Conservation (phyloP, 306 rosid genomes). For the Cucurbita ficifolia region DNA sequence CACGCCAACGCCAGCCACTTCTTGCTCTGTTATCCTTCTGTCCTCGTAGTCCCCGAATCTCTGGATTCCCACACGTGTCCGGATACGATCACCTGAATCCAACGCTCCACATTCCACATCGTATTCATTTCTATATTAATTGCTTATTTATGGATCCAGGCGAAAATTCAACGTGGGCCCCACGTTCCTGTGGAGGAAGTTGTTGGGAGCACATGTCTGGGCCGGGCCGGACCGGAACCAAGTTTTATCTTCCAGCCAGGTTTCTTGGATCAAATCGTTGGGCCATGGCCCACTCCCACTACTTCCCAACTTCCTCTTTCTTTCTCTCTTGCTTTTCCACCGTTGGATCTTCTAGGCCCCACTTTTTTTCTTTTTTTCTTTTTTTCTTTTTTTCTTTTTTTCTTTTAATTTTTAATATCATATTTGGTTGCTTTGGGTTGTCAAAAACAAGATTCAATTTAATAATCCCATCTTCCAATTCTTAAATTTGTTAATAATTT, state of each 20-base stretch:
- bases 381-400: neutral
- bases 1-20: constrained; percentile 19
- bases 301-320: neutral
- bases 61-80: constrained; percentile 12
- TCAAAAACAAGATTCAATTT: neutral
- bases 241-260: neutral
- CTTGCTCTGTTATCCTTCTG: constrained; percentile 7
- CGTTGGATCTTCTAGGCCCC: neutral
- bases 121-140: neutral
- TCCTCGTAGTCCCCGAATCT: constrained; percentile 65
- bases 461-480: neutral
- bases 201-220: constrained; percentile 7
- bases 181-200: neutral
- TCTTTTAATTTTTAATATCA: neutral
- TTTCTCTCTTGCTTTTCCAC: neutral
- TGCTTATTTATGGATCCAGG: neutral
- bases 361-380: neutral
- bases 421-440: neutral
- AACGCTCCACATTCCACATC: neutral
- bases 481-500: neutral
- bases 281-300: neutral
- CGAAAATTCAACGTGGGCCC: neutral
- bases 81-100: neutral
- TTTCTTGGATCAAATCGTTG: neutral
- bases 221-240: neutral